These are phyloP conservation scores for Furcasterigmium sp. DNA, from an alignment of 2,329 filamentous ascomycete species.

Conservation along the genomic window DNA sequence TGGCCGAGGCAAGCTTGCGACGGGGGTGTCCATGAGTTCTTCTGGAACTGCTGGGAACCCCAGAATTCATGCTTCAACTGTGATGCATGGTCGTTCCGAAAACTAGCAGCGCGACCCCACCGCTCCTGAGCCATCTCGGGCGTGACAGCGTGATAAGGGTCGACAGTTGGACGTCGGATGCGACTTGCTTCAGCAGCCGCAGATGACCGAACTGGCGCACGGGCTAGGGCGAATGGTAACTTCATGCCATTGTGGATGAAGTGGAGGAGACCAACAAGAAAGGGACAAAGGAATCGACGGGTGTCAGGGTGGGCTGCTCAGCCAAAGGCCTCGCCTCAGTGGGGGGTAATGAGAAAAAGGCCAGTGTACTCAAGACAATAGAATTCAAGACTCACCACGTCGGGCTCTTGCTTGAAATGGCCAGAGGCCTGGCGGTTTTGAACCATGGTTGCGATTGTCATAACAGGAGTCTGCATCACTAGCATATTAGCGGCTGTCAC, in stretches of 20 bases:
- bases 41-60: conserved; percentile 34
- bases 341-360: too few species aligned
- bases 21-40: conserved; percentile 27
- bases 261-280: neutral
- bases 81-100: neutral
- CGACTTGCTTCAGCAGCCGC: neutral
- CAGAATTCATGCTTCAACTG: neutral
- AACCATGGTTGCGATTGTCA: conserved; percentile 14
- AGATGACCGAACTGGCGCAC: neutral
- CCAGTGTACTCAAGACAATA: too few species aligned
- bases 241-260: neutral
- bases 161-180: too few species aligned
- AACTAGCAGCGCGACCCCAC: neutral
- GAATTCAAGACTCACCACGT: conserved; percentile 23
- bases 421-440: conserved; percentile 15
- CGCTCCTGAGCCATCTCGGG: too few species aligned
- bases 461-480: conserved; percentile 2
- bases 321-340: too few species aligned
- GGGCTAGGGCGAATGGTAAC: neutral
- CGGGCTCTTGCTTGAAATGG: conserved; percentile 22
- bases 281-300: neutral
- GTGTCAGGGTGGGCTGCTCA: neutral
- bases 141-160: too few species aligned
- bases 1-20: conserved; percentile 39
- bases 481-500: conserved; percentile 13